These are phyloP conservation scores for Candida stauntonica DNA, from an alignment of 805 yeast genomes.

Conservation along the genomic window DNA sequence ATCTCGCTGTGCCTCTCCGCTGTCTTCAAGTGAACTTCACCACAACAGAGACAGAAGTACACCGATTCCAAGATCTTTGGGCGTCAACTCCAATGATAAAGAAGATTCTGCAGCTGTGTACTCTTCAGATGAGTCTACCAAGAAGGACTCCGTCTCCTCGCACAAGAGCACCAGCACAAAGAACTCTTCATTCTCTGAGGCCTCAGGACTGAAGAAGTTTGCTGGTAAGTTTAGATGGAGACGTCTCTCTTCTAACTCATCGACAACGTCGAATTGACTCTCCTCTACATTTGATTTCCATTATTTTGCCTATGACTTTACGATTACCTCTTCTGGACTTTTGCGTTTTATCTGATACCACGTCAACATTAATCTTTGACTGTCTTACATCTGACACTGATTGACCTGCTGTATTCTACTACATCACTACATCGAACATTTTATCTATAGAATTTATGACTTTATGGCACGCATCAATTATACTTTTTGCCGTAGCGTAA, in stretches of 20 bases:
- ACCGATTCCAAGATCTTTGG: conserved; percentile 13
- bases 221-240: conserved; percentile 29
- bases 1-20: conserved; percentile 19
- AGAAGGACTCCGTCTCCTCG: conserved; percentile 11
- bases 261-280: conserved; percentile 17
- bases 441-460: too few species aligned
- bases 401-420: too few species aligned
- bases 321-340: background rate
- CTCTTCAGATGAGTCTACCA: conserved; percentile 13
- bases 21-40: conserved; percentile 10
- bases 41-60: background rate
- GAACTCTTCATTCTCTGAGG: conserved; percentile 13
- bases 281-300: background rate
- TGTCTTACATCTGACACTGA: too few species aligned
- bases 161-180: conserved; percentile 1
- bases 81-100: background rate
- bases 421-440: too few species aligned
- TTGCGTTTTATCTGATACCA: too few species aligned
- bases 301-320: background rate
- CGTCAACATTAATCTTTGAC: too few species aligned
- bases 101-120: conserved; percentile 3
- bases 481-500: too few species aligned
- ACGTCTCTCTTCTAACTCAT: conserved; percentile 26
- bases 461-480: too few species aligned
- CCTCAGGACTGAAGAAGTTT: conserved; percentile 25